Evolutionary conservation across 2,329 filamentous ascomycete genomes (phyloP).

Genomic region (Fusarium penzigii): DNA sequence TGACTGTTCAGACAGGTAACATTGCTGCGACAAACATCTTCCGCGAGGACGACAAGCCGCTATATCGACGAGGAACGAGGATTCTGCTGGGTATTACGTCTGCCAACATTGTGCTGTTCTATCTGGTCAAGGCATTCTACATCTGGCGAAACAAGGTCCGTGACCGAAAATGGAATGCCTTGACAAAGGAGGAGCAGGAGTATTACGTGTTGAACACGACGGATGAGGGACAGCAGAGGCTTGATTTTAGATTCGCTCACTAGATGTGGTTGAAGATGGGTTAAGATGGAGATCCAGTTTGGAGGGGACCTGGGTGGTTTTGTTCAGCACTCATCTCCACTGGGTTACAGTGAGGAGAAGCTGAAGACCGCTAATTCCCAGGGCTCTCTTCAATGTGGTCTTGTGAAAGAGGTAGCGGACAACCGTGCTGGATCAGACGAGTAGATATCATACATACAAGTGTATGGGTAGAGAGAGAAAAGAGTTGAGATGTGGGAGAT

Average conservation of each 20-base stretch:
- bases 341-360: too few relatives aligned
- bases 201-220: constrained; percentile 50
- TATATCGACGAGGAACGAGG: constrained; percentile 52
- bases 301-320: neutral
- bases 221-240: constrained; percentile 55
- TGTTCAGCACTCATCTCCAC: too few relatives aligned
- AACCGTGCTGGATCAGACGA: too few relatives aligned
- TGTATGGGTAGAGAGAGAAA: too few relatives aligned
- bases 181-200: constrained; percentile 47
- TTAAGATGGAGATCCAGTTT: neutral
- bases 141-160: constrained; percentile 48
- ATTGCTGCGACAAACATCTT: constrained; percentile 46
- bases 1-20: constrained; percentile 47
- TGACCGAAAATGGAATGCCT: constrained; percentile 43
- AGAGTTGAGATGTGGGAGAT: too few relatives aligned
- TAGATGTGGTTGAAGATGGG: constrained; percentile 21
- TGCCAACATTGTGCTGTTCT: constrained; percentile 49
- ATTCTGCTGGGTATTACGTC: constrained; percentile 49
- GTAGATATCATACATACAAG: too few relatives aligned
- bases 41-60: constrained; percentile 53
- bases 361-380: too few relatives aligned
- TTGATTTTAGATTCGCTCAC: constrained; percentile 56
- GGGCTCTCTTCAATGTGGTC: too few relatives aligned
- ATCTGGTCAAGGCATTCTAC: constrained; percentile 48
- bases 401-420: too few relatives aligned